Evolutionary conservation across 768 basidiomycete genomes (phyloP).

Genomic region (Serendipita sp.): DNA sequence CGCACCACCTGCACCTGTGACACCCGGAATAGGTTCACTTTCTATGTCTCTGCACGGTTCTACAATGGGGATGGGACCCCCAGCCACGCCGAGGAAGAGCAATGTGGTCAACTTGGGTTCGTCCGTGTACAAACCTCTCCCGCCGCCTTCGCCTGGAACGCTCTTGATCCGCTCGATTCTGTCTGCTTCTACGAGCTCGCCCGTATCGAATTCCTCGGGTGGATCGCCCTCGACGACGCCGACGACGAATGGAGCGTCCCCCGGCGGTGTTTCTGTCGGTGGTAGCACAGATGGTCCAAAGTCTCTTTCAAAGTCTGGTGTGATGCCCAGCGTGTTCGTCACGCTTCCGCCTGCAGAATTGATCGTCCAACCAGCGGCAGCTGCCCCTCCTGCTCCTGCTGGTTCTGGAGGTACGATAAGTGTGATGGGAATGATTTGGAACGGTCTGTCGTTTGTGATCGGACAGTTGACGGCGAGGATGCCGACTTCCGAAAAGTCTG

Average conservation of each 20-base stretch:
- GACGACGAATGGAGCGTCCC: background rate
- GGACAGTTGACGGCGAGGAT: background rate
- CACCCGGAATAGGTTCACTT: background rate
- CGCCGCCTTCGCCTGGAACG: background rate
- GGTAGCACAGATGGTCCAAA: background rate
- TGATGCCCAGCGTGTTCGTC: background rate
- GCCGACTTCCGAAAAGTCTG: background rate
- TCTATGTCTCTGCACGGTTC: background rate
- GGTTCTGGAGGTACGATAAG: background rate
- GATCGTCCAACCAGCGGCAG: background rate
- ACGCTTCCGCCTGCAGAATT: background rate
- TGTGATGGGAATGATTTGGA: background rate
- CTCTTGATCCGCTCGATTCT: background rate
- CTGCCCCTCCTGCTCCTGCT: background rate
- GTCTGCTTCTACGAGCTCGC: background rate
- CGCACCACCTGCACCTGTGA: conserved; percentile 13
- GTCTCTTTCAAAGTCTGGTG: background rate
- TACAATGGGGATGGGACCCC: conserved; percentile 10
- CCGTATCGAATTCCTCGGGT: background rate
- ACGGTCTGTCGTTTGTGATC: background rate
- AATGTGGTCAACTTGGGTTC: conserved; percentile 11
- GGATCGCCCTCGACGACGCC: background rate
- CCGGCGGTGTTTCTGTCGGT: background rate
- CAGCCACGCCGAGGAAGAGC: conserved; percentile 18
- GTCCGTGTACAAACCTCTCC: background rate